phyloP scores from a whole-genome alignment of 1,139 yeast genomes.

The Sugiyamaella xylanicola region DNA sequence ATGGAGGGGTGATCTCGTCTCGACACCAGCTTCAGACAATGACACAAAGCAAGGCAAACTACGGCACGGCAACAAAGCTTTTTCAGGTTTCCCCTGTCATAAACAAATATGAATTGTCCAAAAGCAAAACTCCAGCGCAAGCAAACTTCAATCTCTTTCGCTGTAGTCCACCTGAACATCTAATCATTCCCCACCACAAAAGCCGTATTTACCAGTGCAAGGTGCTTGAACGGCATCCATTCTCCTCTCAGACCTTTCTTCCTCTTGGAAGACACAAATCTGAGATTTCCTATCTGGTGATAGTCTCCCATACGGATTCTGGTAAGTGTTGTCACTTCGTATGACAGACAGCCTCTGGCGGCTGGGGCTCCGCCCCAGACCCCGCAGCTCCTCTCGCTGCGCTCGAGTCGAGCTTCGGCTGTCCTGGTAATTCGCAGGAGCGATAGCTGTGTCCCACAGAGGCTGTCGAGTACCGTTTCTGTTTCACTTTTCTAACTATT shows the following conservation, averaged over 20 bases:
- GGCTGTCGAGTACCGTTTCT: too few relatives aligned
- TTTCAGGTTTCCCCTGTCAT: constrained; percentile 69
- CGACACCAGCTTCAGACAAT: constrained; percentile 51
- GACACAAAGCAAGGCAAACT: constrained; percentile 66
- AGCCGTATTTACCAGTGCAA: constrained; percentile 53
- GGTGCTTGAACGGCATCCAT: constrained; percentile 89
- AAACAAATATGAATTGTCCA: constrained; percentile 53
- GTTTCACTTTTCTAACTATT: constrained; percentile 63
- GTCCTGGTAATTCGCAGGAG: too few relatives aligned
- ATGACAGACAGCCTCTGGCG: neutral
- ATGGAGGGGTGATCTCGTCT: constrained; percentile 60
- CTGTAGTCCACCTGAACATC: constrained; percentile 71
- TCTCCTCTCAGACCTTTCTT: constrained; percentile 82
- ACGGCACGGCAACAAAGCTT: constrained; percentile 88
- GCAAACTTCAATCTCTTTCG: constrained; percentile 85
- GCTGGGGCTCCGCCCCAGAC: neutral
- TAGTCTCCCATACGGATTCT: constrained; percentile 65
- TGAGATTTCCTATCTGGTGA: constrained; percentile 67
- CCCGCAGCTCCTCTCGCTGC: neutral
- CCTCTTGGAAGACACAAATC: constrained; percentile 73
- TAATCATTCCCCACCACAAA: constrained; percentile 44
- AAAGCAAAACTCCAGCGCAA: constrained; percentile 51
- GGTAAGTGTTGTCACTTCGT: neutral
- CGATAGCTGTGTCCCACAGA: too few relatives aligned
- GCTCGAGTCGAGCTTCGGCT: constrained; percentile 48